Percentiles rank a stretch among this genome's conserved stretches.
Conservation (phyloP, 2,329 filamentous ascomycete species). For the Aureobasidium sp. region DNA sequence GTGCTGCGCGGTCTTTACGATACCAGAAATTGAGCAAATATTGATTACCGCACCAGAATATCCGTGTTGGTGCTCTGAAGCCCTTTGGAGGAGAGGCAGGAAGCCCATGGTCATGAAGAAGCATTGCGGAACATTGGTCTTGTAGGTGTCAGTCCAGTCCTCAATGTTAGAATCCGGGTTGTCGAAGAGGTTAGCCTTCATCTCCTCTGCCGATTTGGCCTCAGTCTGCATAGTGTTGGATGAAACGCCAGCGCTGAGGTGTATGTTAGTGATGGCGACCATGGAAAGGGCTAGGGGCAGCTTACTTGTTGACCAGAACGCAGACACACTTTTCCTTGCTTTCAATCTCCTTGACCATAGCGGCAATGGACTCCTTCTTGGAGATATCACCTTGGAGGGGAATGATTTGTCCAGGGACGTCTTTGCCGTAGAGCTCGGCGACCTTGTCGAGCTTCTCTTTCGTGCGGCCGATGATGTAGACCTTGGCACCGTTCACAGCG, state of each 20-base stretch:
- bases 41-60: conserved; percentile 43
- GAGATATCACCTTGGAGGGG: conserved; percentile 40
- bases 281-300: background rate
- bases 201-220: conserved; percentile 34
- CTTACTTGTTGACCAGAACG: conserved; percentile 36
- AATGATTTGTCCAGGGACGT: conserved; percentile 41
- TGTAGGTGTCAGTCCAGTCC: conserved; percentile 41
- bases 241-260: conserved; percentile 39
- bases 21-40: conserved; percentile 40
- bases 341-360: conserved; percentile 37
- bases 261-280: background rate
- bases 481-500: conserved; percentile 34
- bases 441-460: conserved; percentile 44
- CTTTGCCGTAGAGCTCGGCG: conserved; percentile 37
- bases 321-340: conserved; percentile 39
- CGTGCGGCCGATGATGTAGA: conserved; percentile 43
- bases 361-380: conserved; percentile 36
- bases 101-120: conserved; percentile 43
- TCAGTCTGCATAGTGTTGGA: conserved; percentile 34
- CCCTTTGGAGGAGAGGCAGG: conserved; percentile 40
- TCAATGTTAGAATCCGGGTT: conserved; percentile 35
- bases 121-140: conserved; percentile 42
- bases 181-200: conserved; percentile 40
- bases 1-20: conserved; percentile 41
- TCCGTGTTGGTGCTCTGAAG: conserved; percentile 35